Evolutionary conservation across 306 rosid species (phyloP).

Genomic region (Glycine latifolia): DNA sequence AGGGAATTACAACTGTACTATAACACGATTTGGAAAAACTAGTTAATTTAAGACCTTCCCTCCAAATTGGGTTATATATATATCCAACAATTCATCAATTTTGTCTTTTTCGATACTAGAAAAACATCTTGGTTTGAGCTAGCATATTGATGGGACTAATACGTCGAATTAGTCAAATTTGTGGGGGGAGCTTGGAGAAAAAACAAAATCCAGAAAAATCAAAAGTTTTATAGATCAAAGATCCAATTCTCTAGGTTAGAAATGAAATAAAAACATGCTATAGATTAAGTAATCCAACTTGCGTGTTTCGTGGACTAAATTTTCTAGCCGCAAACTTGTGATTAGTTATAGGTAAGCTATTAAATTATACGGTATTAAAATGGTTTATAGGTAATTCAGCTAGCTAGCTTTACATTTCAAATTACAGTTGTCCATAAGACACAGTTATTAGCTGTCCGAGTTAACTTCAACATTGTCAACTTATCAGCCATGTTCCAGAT

Average conservation of each 20-base stretch:
- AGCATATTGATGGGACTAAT: slow-evolving; percentile 28
- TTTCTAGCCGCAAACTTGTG: slow-evolving; percentile 41
- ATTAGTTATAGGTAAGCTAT: neutral
- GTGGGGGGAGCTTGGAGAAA: slow-evolving; percentile 44
- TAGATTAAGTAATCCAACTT: slow-evolving; percentile 47
- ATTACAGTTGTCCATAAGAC: slow-evolving; percentile 34
- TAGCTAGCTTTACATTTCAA: slow-evolving; percentile 34
- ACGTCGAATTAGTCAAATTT: slow-evolving; percentile 47
- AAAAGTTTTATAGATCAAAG: slow-evolving; percentile 33
- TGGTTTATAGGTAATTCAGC: slow-evolving; percentile 3
- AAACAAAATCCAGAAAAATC: slow-evolving; percentile 41
- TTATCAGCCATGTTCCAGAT: neutral
- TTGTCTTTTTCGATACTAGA: slow-evolving; percentile 44
- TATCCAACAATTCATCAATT: slow-evolving; percentile 27
- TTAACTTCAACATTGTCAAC: slow-evolving; percentile 34
- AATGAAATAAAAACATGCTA: slow-evolving; percentile 1
- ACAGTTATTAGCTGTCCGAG: slow-evolving; percentile 41
- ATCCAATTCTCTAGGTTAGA: slow-evolving; percentile 47
- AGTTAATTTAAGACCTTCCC: neutral
- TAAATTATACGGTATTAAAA: neutral
- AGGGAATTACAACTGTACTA: slow-evolving; percentile 42
- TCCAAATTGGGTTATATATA: slow-evolving; percentile 2
- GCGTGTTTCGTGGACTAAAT: slow-evolving; percentile 42
- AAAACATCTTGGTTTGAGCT: slow-evolving; percentile 27
- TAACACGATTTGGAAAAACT: slow-evolving; percentile 5